Base-by-base conservation (phyloP, 2,329 filamentous ascomycete genomes). In the Cercospora sp. region DNA sequence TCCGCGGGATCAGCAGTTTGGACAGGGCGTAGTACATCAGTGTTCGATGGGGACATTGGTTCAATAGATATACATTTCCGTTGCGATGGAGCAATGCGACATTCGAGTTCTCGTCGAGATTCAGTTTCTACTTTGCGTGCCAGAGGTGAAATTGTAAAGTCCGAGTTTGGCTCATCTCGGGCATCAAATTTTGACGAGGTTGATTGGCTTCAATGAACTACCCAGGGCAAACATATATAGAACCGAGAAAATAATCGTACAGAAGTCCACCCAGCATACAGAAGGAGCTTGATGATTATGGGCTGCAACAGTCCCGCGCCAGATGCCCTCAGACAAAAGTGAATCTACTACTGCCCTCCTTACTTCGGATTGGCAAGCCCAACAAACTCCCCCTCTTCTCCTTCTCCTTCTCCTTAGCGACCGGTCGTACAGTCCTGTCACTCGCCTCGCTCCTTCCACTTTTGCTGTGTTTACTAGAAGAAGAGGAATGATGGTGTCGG, bases 341-440 rank as follows among this genome's bases (percentile, higher is more conserved):
- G 26, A 68, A 68, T 28, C 63, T 66, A 55, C 48, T 30, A n/a
- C 48, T 55, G 12, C 63, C 30, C 78, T 80, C 58, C 76, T 78
- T 68, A 75, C 71, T 33, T 62, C 72, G 71, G 4, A 80, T 73
- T 9, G 77, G 75, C 66, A 80, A 40, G 20, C 65, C 63, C 26
- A 69, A 53, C 20, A 67, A n/a, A 51, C 18, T 65, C 16, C 33
- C 33, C 53, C 60, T 57, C 57, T 58, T 66, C 31, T 68, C 69
- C 61, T 58, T 66, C 31, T 68, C 69, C 61, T 60, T 68, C 63
- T 68, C 69, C 61, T 60, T 68, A 59, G 68, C 75, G 3, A 60
- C 70, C 3, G 73, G 72, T 61, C 72, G 74, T 3, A 74, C 71
- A 3, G 76, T 77, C 28, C 69, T 69, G 23, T 74, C 71, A 68